A percentile compares a stretch with the other conserved stretches of the same genome.
phyloP scores from a whole-genome alignment of 1,284 basidiomycete species.

The Moesziomyces sp. region DNA sequence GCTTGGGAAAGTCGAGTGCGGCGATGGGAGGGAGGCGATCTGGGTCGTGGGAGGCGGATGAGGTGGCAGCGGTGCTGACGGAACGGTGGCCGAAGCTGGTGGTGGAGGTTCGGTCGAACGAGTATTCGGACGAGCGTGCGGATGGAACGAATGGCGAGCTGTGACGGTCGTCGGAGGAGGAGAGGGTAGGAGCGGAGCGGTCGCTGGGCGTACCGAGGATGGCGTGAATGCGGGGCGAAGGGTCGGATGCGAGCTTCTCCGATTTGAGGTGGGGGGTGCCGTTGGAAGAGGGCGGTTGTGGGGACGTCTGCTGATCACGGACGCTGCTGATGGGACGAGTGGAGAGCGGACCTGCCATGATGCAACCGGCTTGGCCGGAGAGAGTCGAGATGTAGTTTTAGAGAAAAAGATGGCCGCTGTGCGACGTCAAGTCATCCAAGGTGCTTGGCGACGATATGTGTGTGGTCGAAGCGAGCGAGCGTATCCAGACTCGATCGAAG shows the following conservation, averaged over 20 bases:
- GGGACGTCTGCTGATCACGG: constrained; percentile 32
- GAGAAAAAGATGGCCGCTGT: not conserved
- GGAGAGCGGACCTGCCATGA: constrained; percentile 37
- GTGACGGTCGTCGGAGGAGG: constrained; percentile 29
- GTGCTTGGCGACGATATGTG: too few relatives aligned
- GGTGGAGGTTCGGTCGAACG: constrained; percentile 33
- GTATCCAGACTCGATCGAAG: not conserved
- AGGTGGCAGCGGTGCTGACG: constrained; percentile 35
- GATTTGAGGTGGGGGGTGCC: constrained; percentile 12
- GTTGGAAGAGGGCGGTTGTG: constrained; percentile 14
- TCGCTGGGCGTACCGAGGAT: constrained; percentile 12
- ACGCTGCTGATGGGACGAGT: constrained; percentile 42
- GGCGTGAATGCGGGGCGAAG: constrained; percentile 29
- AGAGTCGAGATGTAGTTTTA: not conserved
- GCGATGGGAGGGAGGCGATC: constrained; percentile 25
- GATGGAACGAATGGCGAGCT: constrained; percentile 34
- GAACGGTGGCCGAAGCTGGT: constrained; percentile 35
- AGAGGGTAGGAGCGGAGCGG: constrained; percentile 7
- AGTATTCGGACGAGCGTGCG: constrained; percentile 35
- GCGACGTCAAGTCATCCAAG: too few relatives aligned
- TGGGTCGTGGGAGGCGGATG: constrained; percentile 11
- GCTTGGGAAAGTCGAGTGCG: constrained; percentile 12
- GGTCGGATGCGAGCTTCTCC: constrained; percentile 3
- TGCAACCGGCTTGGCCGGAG: constrained; percentile 42
- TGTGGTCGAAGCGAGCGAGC: too few relatives aligned